Percentiles rank a stretch among this genome's conserved stretches.
Evolutionary conservation across 2,329 filamentous ascomycete genomes (phyloP).

Genomic region (Phaeosphaeriaceae sp.): DNA sequence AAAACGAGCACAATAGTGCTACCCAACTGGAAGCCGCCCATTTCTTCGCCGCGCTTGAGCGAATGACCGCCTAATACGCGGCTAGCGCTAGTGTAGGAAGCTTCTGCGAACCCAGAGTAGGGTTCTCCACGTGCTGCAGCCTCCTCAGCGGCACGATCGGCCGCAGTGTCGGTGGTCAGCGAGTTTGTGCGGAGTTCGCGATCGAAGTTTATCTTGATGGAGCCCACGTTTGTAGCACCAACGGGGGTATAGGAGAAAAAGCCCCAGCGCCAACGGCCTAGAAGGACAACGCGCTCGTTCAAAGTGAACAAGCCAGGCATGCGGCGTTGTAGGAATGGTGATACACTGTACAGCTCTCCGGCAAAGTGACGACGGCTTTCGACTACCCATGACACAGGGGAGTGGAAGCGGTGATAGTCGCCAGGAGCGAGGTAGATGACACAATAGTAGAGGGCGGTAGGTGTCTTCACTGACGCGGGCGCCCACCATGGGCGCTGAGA

Average conservation of each 20-base stretch:
- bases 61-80: conserved; percentile 81
- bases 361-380: conserved; percentile 96
- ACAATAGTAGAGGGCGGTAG: conserved; percentile 83
- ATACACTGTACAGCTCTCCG: conserved; percentile 93
- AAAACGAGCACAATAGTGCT: conserved; percentile 96
- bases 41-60: conserved; percentile 87
- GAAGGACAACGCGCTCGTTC: conserved; percentile 92
- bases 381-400: conserved; percentile 92
- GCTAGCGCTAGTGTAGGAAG: conserved; percentile 82
- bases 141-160: conserved; percentile 82
- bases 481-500: conserved; percentile 62
- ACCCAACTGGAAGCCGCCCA: conserved; percentile 96
- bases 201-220: conserved; percentile 97
- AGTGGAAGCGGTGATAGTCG: conserved; percentile 98
- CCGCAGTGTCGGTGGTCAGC: conserved; percentile 88
- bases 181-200: conserved; percentile 91
- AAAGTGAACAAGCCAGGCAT: conserved; percentile 94
- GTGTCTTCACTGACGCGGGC: conserved; percentile 47
- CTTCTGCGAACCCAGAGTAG: conserved; percentile 91
- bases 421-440: conserved; percentile 97
- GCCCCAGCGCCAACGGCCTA: conserved; percentile 94
- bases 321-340: conserved; percentile 90
- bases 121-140: conserved; percentile 78
- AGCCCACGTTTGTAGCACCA: conserved; percentile 95
- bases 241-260: conserved; percentile 98